Conservation (phyloP, 805 yeast species). For the Clavispora fructus region DNA sequence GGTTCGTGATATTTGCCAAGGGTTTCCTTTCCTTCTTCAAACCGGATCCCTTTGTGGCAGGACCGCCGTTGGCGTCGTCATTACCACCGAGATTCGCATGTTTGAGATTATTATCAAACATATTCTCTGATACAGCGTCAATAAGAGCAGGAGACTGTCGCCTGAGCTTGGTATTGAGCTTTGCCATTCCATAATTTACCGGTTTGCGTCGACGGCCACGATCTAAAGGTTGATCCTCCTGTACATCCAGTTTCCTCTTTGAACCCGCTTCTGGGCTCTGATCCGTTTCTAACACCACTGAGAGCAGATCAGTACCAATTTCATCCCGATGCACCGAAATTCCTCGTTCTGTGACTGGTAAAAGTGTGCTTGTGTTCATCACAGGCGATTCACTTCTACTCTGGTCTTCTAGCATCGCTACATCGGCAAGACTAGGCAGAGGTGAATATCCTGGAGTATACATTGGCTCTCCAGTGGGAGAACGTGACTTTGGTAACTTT, state of each 20-base stretch:
- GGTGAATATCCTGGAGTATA: background rate
- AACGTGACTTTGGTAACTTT: background rate
- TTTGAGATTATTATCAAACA: background rate
- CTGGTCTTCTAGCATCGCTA: background rate
- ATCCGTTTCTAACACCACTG: too few relatives aligned
- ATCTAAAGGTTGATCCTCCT: background rate
- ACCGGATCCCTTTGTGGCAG: background rate
- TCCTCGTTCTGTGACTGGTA: background rate
- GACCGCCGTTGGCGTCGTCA: background rate
- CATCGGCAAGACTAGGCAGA: background rate
- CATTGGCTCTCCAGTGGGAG: background rate
- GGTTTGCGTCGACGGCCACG: background rate
- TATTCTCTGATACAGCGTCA: background rate
- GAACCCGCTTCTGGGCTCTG: background rate
- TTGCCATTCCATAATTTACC: background rate
- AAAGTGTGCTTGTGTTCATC: background rate
- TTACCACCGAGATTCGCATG: background rate
- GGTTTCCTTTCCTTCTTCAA: slow-evolving; percentile 13
- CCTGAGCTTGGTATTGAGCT: background rate
- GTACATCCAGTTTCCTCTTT: background rate
- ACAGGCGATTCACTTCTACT: background rate
- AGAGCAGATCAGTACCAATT: background rate
- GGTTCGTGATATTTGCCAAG: slow-evolving; percentile 25
- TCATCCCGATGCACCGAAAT: background rate
- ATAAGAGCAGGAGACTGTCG: background rate